Base-by-base conservation (phyloP, 2,329 filamentous ascomycete species). In the Dactylellina sp. region DNA sequence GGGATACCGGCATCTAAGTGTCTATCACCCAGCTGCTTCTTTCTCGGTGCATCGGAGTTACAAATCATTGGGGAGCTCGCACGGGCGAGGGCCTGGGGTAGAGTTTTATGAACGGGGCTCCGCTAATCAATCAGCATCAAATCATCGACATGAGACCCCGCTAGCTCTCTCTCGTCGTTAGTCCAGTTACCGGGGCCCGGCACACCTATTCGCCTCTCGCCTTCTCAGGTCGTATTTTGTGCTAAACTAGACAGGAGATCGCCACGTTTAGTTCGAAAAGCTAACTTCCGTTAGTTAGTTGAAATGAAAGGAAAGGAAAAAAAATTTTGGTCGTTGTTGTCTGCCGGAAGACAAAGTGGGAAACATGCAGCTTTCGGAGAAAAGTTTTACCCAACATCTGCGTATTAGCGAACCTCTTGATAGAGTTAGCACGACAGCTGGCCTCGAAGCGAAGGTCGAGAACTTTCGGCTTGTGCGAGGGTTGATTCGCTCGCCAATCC, bases 401-500 rank as follows among this genome's bases (percentile, higher is more conserved):
- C 28, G 4, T 32, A 9, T 9, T 9, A 32, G 9, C 28, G 28
- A 32, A 32, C 28, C 28, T 32, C 28, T 32, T 32, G 4, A 32
- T 5, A 5, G 28, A 32, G 28, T 32, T 32, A 32, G 32, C 32
- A 53, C 40, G 16, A 5, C 46, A 50, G 18, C 11, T 46, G 53
- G 12, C 14, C 18, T 53, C 18, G 63, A 68, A 60, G 52, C 53
- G 53, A 66, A 40, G 5, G 9, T 24, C 16, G 40, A 39, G 25
- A 55, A 46, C 16, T 18, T 49, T 71, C 57, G 65, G 46, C 40
- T 52, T 53, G 20, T 22, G 37, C 20, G 53, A 28, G 11, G 32
- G 55, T 37, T 65, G 68, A 72, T 72, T 65, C 57, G 68, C 60
- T 72, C 68, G 68, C 68, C 60, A 59, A 64, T 52, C n/a, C 50